Percentiles rank a stretch among this genome's conserved stretches.
Conservation (phyloP, 2,329 filamentous ascomycete genomes). For the Sporothrix curviconia region DNA sequence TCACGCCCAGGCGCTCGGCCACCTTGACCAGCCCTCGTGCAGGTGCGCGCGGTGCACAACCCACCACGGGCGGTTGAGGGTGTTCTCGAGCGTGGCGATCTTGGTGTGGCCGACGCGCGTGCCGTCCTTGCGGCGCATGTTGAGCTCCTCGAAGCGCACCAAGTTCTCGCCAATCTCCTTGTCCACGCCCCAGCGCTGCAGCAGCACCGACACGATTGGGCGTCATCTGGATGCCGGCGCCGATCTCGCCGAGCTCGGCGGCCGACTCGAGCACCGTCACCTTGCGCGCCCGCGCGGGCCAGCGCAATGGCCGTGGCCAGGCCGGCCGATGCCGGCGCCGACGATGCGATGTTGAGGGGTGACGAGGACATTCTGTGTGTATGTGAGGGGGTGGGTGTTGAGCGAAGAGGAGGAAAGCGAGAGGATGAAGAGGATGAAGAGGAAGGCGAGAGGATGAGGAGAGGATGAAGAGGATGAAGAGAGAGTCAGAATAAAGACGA, state of each 20-base stretch:
- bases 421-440: too few species aligned
- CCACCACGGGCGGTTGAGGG: constrained; percentile 35
- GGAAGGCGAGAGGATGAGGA: background rate
- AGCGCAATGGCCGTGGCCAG: constrained; percentile 32
- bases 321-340: constrained; percentile 13
- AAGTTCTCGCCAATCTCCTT: constrained; percentile 35
- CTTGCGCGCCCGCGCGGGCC: constrained; percentile 26
- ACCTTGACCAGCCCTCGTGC: constrained; percentile 37
- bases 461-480: background rate
- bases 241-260: constrained; percentile 32
- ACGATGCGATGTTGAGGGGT: constrained; percentile 8
- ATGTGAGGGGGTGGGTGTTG: background rate
- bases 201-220: constrained; percentile 34
- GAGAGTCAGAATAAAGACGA: background rate
- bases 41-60: constrained; percentile 43
- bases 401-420: background rate
- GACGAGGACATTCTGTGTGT: background rate
- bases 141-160: constrained; percentile 34
- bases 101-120: constrained; percentile 31
- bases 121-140: constrained; percentile 34
- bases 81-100: constrained; percentile 28
- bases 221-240: too few species aligned
- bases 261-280: constrained; percentile 38
- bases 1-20: constrained; percentile 32
- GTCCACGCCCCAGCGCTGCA: constrained; percentile 34